Evolutionary conservation across 257 asterid species (phyloP), one percentile per base, ranked within the genome.

Genomic region (Henckelia pumila): DNA sequence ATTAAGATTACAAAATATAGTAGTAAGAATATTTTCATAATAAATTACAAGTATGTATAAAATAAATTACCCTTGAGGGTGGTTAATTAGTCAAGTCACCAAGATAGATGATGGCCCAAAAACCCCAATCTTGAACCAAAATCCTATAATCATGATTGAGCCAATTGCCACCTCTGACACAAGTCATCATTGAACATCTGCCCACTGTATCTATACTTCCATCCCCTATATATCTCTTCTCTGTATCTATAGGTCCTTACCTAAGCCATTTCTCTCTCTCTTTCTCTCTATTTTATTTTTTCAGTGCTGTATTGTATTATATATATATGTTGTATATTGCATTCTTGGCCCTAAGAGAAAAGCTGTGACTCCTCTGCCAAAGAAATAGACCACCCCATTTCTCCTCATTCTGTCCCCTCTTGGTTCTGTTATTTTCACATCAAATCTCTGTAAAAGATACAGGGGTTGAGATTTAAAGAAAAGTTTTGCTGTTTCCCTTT

Each of bases 101-200:
- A 11, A 65, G 69, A 71, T 16, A 16, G 3, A 3, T 13, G 6
- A 13, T 13, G 50, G 50, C 50, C 47, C 47, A 3, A 25, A 37
- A 47, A 30, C 23, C 53, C 40, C 37, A 24, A 69, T 64, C 63
- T 26, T 61, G 75, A 80, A 77, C 77, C 84, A 83, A 83, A 78
- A 78, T 84, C 92, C 84, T 77, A 82, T 81, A 88, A 83, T 82
- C 86, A 92, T 89, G 89, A 89, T 92, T 86, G 95, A 75, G 78
- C 86, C 95, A 84, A 83, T 85, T 74, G 83, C 80, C 78, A 75
- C 76, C 73, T 75, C 91, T 87, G 97, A 88, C 96, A 84, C 81
- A 77, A 82, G 85, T 80, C 98, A 86, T 89, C 96, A 92, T 89
- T 89, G 81, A 79, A 86, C 91, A 77, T 85, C 87, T 86, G 84